Base-by-base conservation (phyloP, 768 basidiomycete genomes). In the Suillus spraguei region DNA sequence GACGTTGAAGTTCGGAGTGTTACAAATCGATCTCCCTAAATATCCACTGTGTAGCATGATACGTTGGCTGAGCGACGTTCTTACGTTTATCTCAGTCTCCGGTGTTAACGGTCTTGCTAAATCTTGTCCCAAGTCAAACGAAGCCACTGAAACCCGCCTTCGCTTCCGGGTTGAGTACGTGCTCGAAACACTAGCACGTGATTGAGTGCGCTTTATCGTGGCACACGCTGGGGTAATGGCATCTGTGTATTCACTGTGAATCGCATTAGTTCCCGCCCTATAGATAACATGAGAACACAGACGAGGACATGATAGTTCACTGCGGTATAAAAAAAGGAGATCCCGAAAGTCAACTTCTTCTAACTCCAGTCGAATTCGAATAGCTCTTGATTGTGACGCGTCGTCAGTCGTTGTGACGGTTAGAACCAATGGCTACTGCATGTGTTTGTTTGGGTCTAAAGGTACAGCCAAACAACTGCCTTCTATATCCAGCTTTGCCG, bases 11-110 rank as follows among this genome's bases (percentile, higher is more conserved):
- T 83, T 17, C 85, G 81, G 6, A 77, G 75, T 2, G 88, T 76
- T 42, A 89, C 81, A 70, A 89, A 90, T 52, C 88, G 80, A 66
- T 89, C 87, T 46, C 83, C 79, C 87, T 89, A 47, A 64, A 59
- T 3, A 11, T 32, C 39, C 17, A 13, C 10, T 58, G 17, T 58
- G 39, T 59, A 22, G 67, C 58, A 49, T 17, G 32, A 35, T 10
- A 44, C 47, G 9, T 61, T 54, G 53, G 35, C 35, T 39, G 60
- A 33, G 59, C 46, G 35, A 39, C 9, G 53, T 59, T 64, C 76
- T 74, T 63, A 78, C 74, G 36, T 69, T 69, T 8, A 64, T 71
- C 59, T 72, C 71, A 49, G 64, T 62, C 62, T 65, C 70, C 61
- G 61, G 56, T 41, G 62, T 39, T 9, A 63, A 16, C 39, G 62